phyloP scores from a whole-genome alignment of 805 yeast species.

The Myxozyma vanderwaltii region DNA sequence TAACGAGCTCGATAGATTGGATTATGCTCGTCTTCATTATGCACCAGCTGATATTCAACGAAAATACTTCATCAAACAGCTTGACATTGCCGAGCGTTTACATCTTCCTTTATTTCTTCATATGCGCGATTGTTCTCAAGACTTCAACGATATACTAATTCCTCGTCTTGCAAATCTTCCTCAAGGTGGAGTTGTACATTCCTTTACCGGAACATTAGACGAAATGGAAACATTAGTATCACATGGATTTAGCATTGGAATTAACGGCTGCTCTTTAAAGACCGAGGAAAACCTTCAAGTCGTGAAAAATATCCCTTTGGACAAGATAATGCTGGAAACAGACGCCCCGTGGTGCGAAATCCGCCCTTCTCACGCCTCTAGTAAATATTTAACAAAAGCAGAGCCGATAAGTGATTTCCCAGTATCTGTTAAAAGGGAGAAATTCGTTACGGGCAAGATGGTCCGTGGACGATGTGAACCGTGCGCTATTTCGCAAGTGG shows the following conservation, averaged over 20 bases:
- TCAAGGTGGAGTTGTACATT: constrained; percentile 83
- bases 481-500: constrained; percentile 78
- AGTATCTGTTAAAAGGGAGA: constrained; percentile 64
- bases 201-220: constrained; percentile 79
- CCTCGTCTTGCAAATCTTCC: constrained; percentile 59
- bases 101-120: constrained; percentile 83
- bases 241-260: constrained; percentile 69
- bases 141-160: constrained; percentile 63
- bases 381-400: constrained; percentile 48
- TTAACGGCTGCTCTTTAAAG: constrained; percentile 92
- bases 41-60: constrained; percentile 69
- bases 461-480: constrained; percentile 93
- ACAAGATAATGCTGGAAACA: constrained; percentile 69
- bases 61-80: constrained; percentile 68
- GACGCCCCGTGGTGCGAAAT: constrained; percentile 99
- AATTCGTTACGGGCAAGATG: constrained; percentile 50
- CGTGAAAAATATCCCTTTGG: constrained; percentile 66
- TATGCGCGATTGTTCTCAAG: constrained; percentile 82
- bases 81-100: constrained; percentile 58
- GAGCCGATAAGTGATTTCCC: neutral
- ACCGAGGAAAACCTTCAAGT: constrained; percentile 72
- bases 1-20: constrained; percentile 49
- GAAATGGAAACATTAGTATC: constrained; percentile 63
- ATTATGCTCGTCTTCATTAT: constrained; percentile 84
- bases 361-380: constrained; percentile 77